Evolutionary conservation across 805 yeast genomes (phyloP).

Genomic region (Lachancea fermentati): DNA sequence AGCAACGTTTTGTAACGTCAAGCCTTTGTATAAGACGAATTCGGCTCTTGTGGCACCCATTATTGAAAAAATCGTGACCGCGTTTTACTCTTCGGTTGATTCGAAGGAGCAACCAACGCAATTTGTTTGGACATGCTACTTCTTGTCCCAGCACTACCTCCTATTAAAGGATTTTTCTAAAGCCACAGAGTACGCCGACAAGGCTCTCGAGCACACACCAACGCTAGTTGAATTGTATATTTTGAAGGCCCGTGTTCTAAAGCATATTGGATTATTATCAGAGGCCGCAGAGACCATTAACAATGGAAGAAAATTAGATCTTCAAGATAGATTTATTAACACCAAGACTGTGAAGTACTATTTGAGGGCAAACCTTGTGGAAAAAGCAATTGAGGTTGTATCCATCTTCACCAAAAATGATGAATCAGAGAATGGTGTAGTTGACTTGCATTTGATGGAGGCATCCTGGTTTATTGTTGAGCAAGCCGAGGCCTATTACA

Average conservation of each 20-base stretch:
- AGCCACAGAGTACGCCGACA: constrained; percentile 54
- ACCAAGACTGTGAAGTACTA: constrained; percentile 81
- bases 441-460: constrained; percentile 84
- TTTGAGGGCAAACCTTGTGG: constrained; percentile 66
- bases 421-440: constrained; percentile 72
- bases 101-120: constrained; percentile 32
- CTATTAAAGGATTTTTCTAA: constrained; percentile 44
- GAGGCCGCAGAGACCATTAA: constrained; percentile 65
- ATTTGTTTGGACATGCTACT: constrained; percentile 63
- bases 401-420: constrained; percentile 84
- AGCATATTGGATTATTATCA: constrained; percentile 56
- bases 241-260: constrained; percentile 72
- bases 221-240: constrained; percentile 79
- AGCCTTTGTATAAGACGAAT: constrained; percentile 62
- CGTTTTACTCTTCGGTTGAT: constrained; percentile 37
- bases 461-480: constrained; percentile 85
- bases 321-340: constrained; percentile 89
- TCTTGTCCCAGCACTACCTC: constrained; percentile 72
- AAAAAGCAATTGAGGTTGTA: constrained; percentile 66
- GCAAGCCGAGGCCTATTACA: constrained; percentile 73
- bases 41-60: constrained; percentile 32
- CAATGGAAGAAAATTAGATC: constrained; percentile 67
- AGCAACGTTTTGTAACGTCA: constrained; percentile 78
- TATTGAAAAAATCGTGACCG: constrained; percentile 49
- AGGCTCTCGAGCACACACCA: constrained; percentile 69